Conservation (phyloP, 2,329 filamentous ascomycete genomes). For the Fusarium sp. region DNA sequence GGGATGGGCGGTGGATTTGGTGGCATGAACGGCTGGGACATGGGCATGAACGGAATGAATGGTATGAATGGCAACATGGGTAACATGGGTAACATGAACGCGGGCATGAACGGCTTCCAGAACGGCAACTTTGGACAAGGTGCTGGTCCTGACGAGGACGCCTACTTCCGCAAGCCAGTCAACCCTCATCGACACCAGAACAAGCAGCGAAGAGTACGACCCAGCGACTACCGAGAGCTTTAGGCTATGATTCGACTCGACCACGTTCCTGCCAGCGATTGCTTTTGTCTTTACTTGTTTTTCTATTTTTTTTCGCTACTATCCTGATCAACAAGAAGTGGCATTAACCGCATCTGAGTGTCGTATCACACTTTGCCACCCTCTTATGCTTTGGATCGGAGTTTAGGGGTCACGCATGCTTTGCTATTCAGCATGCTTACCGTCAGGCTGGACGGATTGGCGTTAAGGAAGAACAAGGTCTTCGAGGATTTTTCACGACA, state of each 20-base stretch:
- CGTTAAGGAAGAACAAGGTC: slow-evolving; percentile 29
- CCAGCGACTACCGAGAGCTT: slow-evolving; percentile 91
- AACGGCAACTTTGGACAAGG: slow-evolving; percentile 62
- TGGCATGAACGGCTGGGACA: slow-evolving; percentile 48
- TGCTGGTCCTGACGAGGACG: slow-evolving; percentile 84
- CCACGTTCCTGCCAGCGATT: slow-evolving; percentile 28
- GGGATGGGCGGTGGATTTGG: slow-evolving; percentile 50
- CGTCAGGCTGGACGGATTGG: slow-evolving; percentile 37
- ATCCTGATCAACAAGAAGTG: slow-evolving; percentile 7
- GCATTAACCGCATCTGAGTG: slow-evolving; percentile 9
- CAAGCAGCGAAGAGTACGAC: slow-evolving; percentile 81
- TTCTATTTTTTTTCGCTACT: not conserved
- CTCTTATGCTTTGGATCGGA: slow-evolving; percentile 33
- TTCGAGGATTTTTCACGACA: slow-evolving; percentile 10
- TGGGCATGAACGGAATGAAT: slow-evolving; percentile 46
- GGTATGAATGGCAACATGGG: slow-evolving; percentile 51
- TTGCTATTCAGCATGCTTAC: slow-evolving; percentile 34
- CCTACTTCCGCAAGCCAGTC: slow-evolving; percentile 95
- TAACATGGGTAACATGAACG: slow-evolving; percentile 51
- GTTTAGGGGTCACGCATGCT: slow-evolving; percentile 15
- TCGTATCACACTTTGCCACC: slow-evolving; percentile 10
- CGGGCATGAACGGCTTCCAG: slow-evolving; percentile 52
- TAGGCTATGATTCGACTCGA: slow-evolving; percentile 54
- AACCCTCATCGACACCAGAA: slow-evolving; percentile 93
- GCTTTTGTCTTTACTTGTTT: slow-evolving; percentile 15